These are phyloP conservation scores for Alternaria hordeiaustralica DNA, from an alignment of 2,329 filamentous ascomycete genomes.

Conservation along the genomic window DNA sequence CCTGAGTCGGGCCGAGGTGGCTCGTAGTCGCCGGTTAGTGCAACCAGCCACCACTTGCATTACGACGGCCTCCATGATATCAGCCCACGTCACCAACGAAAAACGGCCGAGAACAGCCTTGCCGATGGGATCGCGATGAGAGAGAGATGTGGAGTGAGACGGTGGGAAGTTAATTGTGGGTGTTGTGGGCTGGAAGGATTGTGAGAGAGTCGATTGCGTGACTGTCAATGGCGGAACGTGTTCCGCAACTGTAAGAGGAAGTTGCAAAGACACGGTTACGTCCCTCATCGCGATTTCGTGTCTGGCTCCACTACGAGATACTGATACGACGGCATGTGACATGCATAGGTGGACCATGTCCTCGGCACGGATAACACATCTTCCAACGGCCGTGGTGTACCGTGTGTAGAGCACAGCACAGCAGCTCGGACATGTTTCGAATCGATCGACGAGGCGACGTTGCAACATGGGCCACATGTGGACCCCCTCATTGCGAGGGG, in stretches of 20 bases:
- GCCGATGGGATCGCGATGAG: neutral
- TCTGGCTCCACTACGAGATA: neutral
- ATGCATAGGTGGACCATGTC: neutral
- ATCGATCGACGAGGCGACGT: neutral
- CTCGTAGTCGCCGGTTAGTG: slow-evolving; percentile 1
- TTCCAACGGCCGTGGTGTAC: neutral
- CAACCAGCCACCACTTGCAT: neutral
- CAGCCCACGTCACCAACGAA: neutral
- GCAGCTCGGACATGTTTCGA: neutral
- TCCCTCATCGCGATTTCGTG: neutral
- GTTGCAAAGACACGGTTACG: neutral
- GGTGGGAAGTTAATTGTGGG: neutral
- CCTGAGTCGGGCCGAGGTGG: neutral
- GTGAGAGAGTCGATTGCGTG: neutral
- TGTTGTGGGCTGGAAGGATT: neutral
- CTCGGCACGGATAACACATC: neutral
- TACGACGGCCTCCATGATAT: neutral
- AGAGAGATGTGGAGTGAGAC: neutral
- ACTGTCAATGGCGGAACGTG: neutral
- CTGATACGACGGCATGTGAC: neutral
- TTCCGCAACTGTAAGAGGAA: neutral
- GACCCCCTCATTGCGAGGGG: neutral
- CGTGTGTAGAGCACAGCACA: neutral
- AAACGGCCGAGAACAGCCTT: neutral
- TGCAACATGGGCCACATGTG: neutral